These are phyloP conservation scores for Cronartium quercuum DNA, from an alignment of 1,284 basidiomycete genomes.

Conservation along the genomic window DNA sequence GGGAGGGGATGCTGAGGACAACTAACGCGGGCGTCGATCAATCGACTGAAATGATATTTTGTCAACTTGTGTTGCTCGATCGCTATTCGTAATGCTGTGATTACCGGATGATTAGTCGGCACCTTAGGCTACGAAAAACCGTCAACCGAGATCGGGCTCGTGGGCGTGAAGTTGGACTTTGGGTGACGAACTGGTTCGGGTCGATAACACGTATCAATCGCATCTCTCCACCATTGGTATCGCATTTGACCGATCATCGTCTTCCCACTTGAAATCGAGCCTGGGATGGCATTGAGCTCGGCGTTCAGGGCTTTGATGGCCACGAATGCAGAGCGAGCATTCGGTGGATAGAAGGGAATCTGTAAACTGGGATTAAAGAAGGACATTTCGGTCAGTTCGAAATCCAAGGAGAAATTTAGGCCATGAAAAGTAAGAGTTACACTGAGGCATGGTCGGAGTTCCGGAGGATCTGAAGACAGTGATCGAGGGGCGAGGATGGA, in stretches of 20 bases:
- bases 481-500: background rate
- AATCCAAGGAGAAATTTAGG: background rate
- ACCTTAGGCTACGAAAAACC: too few relatives aligned
- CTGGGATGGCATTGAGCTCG: background rate
- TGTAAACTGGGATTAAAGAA: conserved; percentile 1
- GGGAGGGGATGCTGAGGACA: background rate
- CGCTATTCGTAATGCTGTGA: background rate
- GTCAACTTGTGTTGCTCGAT: conserved; percentile 13
- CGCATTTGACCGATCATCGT: background rate
- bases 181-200: background rate
- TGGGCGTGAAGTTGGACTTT: background rate
- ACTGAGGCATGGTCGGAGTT: background rate
- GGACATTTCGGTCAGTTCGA: background rate
- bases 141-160: too few relatives aligned
- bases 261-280: background rate
- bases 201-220: conserved; percentile 4
- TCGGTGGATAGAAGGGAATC: conserved; percentile 4
- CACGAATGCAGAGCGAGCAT: background rate
- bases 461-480: background rate
- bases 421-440: background rate
- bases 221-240: conserved; percentile 27
- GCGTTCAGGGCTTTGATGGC: conserved; percentile 8
- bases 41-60: conserved; percentile 16
- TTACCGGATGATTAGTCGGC: conserved; percentile 8
- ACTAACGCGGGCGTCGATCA: conserved; percentile 12